Conservation (phyloP, 768 basidiomycete species). For the Pisolithus orientalis region DNA sequence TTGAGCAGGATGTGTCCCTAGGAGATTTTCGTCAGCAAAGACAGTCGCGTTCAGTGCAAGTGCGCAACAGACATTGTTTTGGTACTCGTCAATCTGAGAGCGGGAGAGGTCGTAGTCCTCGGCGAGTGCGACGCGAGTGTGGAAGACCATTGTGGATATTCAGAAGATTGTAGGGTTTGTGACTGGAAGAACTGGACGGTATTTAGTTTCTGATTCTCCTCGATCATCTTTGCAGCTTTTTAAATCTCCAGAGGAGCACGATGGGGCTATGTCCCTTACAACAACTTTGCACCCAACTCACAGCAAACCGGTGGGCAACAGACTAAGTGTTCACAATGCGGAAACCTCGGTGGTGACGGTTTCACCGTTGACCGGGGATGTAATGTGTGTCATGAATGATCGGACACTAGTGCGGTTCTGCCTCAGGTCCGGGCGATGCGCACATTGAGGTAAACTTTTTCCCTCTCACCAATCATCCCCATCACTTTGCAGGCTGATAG, state of each 20-base stretch:
- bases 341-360: too few relatives aligned
- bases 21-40: not conserved
- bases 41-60: not conserved
- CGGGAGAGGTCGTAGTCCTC: not conserved
- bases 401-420: too few relatives aligned
- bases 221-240: not conserved
- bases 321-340: too few relatives aligned
- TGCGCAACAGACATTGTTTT: not conserved
- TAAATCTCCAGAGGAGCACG: not conserved
- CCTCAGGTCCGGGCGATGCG: too few relatives aligned
- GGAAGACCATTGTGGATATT: not conserved
- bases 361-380: too few relatives aligned
- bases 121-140: not conserved
- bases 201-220: not conserved
- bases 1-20: slow-evolving; percentile 1
- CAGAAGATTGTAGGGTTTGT: not conserved
- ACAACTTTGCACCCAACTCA: not conserved
- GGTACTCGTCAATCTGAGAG: not conserved
- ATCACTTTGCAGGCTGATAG: too few relatives aligned
- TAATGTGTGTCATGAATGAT: too few relatives aligned
- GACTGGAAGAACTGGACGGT: not conserved
- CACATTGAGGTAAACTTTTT: too few relatives aligned
- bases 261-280: not conserved
- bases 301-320: not conserved
- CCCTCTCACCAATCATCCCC: too few relatives aligned